These are phyloP conservation scores for Plasmodium gallinaceum DNA, from an alignment of 169 alveolate species.

Conservation along the genomic window DNA sequence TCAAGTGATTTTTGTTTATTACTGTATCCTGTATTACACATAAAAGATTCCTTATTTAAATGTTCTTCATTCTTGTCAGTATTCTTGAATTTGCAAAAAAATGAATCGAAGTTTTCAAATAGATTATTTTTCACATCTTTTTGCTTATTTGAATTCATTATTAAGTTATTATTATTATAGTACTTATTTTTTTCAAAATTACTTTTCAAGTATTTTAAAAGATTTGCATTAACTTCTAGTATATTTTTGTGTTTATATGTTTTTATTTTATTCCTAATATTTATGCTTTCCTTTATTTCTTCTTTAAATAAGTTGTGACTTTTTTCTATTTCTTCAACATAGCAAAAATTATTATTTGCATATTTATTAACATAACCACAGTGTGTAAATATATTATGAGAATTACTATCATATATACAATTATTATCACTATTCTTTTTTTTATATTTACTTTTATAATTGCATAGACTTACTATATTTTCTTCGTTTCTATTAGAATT, in stretches of 20 bases:
- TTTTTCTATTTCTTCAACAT: neutral
- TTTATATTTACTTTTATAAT: neutral
- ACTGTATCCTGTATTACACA: too few relatives aligned
- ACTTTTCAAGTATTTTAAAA: conserved; percentile 5
- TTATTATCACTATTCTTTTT: neutral
- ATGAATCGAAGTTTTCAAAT: conserved; percentile 39
- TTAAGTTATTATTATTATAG: neutral
- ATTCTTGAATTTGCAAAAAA: conserved; percentile 16
- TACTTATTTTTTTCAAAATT: conserved; percentile 22
- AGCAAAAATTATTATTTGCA: neutral
- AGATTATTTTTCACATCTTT: neutral
- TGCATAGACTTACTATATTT: neutral
- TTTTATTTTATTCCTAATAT: neutral
- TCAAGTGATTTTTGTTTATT: neutral
- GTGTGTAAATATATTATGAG: neutral
- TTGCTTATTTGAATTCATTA: neutral
- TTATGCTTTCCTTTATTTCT: neutral
- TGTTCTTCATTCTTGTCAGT: neutral
- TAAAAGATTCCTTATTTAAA: neutral
- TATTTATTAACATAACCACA: neutral
- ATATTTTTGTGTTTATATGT: neutral
- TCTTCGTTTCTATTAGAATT: neutral
- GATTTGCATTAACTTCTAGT: conserved; percentile 7
- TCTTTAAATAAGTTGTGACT: neutral
- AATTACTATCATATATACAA: neutral